Conservation (phyloP, 768 basidiomycete species). For the Strobilomyces echinocephalus region DNA sequence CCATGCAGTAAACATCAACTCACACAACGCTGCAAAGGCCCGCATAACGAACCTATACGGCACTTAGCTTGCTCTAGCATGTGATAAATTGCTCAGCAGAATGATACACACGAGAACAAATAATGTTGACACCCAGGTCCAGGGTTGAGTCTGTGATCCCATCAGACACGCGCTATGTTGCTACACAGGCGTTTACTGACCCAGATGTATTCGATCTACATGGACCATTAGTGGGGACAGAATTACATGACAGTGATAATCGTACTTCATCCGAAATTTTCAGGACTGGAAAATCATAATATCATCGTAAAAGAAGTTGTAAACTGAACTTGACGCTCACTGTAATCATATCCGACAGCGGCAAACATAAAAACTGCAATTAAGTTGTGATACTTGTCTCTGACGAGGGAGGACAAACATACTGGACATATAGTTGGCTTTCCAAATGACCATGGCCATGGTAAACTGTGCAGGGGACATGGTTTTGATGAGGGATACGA, state of each 20-base stretch:
- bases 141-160: neutral
- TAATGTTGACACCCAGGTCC: constrained; percentile 8
- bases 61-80: neutral
- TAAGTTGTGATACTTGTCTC: neutral
- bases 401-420: neutral
- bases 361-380: neutral
- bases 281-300: neutral
- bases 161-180: neutral
- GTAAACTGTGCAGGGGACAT: too few relatives aligned
- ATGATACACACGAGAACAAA: constrained; percentile 6
- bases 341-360: neutral
- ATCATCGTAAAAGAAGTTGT: neutral
- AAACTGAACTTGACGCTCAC: neutral
- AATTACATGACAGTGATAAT: neutral
- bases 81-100: neutral
- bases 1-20: neutral
- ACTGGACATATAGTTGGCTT: neutral
- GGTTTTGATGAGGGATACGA: too few relatives aligned
- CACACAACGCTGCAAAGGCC: constrained; percentile 2
- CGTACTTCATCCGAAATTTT: neutral
- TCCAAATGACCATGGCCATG: too few relatives aligned
- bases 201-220: constrained; percentile 2
- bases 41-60: constrained; percentile 7
- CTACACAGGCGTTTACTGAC: neutral
- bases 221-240: neutral